Base-by-base conservation (phyloP, 2,329 filamentous ascomycete genomes). In the Ceratocystis colombiana region DNA sequence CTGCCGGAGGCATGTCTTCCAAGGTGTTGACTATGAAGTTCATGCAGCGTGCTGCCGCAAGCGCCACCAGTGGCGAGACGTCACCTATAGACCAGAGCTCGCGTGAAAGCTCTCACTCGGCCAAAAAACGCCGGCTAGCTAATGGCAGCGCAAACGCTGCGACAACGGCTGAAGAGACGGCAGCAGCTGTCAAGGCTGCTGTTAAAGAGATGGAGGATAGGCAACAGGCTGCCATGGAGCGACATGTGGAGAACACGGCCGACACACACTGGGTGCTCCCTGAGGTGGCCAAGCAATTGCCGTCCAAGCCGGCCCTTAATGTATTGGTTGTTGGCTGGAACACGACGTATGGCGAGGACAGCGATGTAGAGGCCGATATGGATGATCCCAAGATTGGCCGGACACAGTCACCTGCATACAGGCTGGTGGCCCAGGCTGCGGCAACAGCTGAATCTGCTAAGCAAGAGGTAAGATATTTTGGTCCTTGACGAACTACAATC, bases 1-100 rank as follows among this genome's bases (percentile, higher is more conserved):
- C 83, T 8, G 68, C 80, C 64, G 68, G 68, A 75, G 81, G 80
- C 59, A 91, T 95, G 85, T 96, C 92, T 69, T 92, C 88, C 68
- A 86, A 91, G 70, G 86, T 96, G 61, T 81, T 95, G 73, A 92
- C 89, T 46, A 96, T 96, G 91, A 96, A 96, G 79, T 96, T 96
- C 74, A 96, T 96, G 92, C 92, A 96, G 79, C 84, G 92, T 72
- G 88, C 89, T 69, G 88, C 86, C 78, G 76, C 72, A 68, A 72
- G 75, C 63, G 74, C 78, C 20, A 78, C 77, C 68, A 74, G 55
- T 10, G 28, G 81, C 69, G 73, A 78, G 71, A 76, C 72, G 68
- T 74, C 82, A 69, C 6, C 55, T 8, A 8, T 30, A 20, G 55
- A 59, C 25, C 28, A 59, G 28, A 20, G 55, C 25, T 73, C 78